Conservation (phyloP, 768 basidiomycete genomes). For the Crucibulum laeve region DNA sequence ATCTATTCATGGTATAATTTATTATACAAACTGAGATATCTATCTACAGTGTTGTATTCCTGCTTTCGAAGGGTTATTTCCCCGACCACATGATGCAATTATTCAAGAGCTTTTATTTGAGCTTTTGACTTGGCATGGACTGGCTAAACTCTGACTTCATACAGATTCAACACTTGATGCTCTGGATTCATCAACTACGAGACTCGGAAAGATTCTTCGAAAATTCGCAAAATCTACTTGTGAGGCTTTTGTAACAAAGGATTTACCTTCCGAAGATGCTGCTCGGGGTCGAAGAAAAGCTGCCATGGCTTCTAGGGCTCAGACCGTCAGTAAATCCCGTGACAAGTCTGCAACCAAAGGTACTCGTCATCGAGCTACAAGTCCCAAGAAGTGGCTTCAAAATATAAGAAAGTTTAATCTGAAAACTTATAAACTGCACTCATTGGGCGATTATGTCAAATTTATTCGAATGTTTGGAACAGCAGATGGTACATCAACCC, state of each 20-base stretch:
- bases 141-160: conserved; percentile 27
- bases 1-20: background rate
- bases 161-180: conserved; percentile 12
- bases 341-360: background rate
- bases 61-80: conserved; percentile 29
- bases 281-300: conserved; percentile 13
- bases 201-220: conserved; percentile 17
- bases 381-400: background rate
- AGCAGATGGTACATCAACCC: conserved; percentile 10
- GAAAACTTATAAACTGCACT: conserved; percentile 16
- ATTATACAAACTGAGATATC: background rate
- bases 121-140: conserved; percentile 27
- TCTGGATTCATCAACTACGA: conserved; percentile 12
- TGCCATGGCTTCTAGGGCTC: conserved; percentile 6
- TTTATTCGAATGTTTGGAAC: conserved; percentile 9
- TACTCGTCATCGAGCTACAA: background rate
- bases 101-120: conserved; percentile 20
- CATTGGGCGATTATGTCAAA: conserved; percentile 14
- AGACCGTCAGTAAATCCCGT: background rate
- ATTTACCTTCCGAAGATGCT: conserved; percentile 25
- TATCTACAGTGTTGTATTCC: conserved; percentile 28
- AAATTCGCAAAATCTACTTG: conserved; percentile 18
- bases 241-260: conserved; percentile 15
- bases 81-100: conserved; percentile 12
- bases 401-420: conserved; percentile 13